Evolutionary conservation across 495 filamentous ascomycete species (phyloP), one percentile per base, ranked within the genome.

Genomic region (Delitschia confertaspora): DNA sequence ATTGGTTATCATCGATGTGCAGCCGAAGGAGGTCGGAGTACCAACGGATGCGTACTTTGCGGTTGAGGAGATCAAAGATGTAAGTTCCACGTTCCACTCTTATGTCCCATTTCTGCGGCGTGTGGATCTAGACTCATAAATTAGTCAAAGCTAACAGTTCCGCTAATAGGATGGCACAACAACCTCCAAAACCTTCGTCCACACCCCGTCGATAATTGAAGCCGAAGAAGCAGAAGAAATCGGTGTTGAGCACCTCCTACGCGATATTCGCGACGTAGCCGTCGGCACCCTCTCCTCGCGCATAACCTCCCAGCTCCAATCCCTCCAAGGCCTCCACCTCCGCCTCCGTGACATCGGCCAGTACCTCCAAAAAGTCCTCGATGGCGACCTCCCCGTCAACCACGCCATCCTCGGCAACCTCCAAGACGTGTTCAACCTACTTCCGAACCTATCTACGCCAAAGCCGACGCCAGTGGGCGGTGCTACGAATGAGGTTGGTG

Each of bases 31-130:
- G 64, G 82, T 94, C 30, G 93, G 93, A 45, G 93, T 98, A 27
- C 91, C 91, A 18, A 98, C 91, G 42, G 91, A 98, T 70, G 93
- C 91, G 16, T 98, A 98, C 68, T 98, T 98, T 72, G 91, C 93
- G 11, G 86, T 96, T 25, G 91, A 98, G 63, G 91, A 96, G 74
- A 96, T 98, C 70, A 95, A 95, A 71, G 91, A 98, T 74, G 91
- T 98, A 74, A 56, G 84, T 72, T 19, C 30, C 24, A 32, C 6
- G 1, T 36, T 13, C 22, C 27, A 1, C 29, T 3, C 22, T n/a
- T 5, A 22, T 11, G 13, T 14, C 9, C n/a, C 17, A 42, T 30
- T 19, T 4, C 8, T 42, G 38, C 26, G 26, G 7, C 7, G 13
- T 13, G 13, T 7, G 13, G 7, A 36, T 3, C 18, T 10, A 14